Percentiles rank a stretch among this genome's conserved stretches.
These are phyloP conservation scores for Amylostereum areolatum DNA, from an alignment of 1,284 basidiomycete species.

Conservation along the genomic window DNA sequence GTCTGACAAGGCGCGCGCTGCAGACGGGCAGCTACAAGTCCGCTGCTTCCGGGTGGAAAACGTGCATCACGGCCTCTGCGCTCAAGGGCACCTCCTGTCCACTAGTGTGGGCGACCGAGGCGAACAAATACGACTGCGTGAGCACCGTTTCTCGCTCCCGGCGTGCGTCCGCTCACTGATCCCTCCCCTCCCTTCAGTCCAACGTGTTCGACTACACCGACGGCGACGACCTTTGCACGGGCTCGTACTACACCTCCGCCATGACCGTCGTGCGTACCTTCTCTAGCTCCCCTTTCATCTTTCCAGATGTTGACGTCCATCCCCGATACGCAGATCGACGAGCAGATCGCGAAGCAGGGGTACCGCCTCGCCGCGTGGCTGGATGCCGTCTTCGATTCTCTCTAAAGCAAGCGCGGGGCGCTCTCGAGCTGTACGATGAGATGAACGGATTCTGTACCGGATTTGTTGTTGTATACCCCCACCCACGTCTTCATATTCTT, in stretches of 20 bases:
- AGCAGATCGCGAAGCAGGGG: constrained; percentile 50
- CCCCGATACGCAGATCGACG: constrained; percentile 34
- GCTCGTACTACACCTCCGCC: constrained; percentile 39
- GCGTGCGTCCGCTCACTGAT: not conserved
- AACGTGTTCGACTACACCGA: constrained; percentile 39
- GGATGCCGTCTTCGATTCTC: constrained; percentile 39
- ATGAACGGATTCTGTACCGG: too few relatives aligned
- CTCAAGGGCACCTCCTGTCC: constrained; percentile 32
- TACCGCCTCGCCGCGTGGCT: constrained; percentile 51
- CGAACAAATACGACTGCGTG: constrained; percentile 48
- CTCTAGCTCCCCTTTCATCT: not conserved
- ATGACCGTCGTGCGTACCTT: constrained; percentile 36
- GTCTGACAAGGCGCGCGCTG: not conserved
- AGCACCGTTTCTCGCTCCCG: constrained; percentile 13
- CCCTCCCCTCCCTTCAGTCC: constrained; percentile 25
- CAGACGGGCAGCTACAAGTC: constrained; percentile 37
- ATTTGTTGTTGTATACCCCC: too few relatives aligned
- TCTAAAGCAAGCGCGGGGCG: too few relatives aligned
- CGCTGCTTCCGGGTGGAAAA: constrained; percentile 35
- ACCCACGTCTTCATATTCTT: too few relatives aligned
- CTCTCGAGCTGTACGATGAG: too few relatives aligned
- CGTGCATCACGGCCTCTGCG: constrained; percentile 36
- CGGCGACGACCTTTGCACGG: constrained; percentile 41
- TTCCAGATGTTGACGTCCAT: not conserved
- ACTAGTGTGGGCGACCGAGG: constrained; percentile 44